phyloP scores from a whole-genome alignment of 2,329 filamentous ascomycete genomes.

The Ophiostoma piceae region DNA sequence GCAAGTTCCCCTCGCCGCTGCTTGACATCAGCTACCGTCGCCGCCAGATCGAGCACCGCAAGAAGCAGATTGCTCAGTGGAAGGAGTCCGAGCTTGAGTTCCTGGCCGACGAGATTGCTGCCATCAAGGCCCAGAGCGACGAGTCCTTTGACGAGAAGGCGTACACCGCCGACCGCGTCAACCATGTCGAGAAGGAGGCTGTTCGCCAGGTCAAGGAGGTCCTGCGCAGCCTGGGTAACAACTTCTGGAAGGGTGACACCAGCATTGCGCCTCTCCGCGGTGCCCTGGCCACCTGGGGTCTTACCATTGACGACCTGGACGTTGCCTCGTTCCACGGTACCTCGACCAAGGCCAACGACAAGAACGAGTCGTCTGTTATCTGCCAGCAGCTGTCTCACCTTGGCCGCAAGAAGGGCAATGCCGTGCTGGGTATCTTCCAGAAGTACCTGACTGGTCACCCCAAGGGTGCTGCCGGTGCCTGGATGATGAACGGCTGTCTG shows the following conservation, averaged over 20 bases:
- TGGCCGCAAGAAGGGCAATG: constrained; percentile 93
- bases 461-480: constrained; percentile 97
- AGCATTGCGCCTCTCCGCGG: constrained; percentile 93
- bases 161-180: constrained; percentile 77
- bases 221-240: constrained; percentile 88
- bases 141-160: constrained; percentile 72
- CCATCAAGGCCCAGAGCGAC: constrained; percentile 74
- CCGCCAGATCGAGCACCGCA: constrained; percentile 88
- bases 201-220: constrained; percentile 88
- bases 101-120: constrained; percentile 83
- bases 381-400: constrained; percentile 95
- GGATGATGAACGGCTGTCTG: constrained; percentile 99
- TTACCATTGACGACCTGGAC: constrained; percentile 90
- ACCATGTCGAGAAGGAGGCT: constrained; percentile 84
- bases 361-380: constrained; percentile 97
- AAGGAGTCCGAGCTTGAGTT: constrained; percentile 92
- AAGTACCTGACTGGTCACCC: constrained; percentile 98
- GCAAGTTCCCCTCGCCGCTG: constrained; percentile 91
- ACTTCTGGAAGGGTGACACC: constrained; percentile 96
- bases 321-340: constrained; percentile 99
- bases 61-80: constrained; percentile 92
- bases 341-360: constrained; percentile 97
- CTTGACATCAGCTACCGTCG: constrained; percentile 97
- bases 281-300: constrained; percentile 93
- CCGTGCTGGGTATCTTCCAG: constrained; percentile 94